Percentiles rank a stretch among this genome's conserved stretches.
phyloP scores from a whole-genome alignment of 2,329 filamentous ascomycete genomes.

The Septoria petroselini region DNA sequence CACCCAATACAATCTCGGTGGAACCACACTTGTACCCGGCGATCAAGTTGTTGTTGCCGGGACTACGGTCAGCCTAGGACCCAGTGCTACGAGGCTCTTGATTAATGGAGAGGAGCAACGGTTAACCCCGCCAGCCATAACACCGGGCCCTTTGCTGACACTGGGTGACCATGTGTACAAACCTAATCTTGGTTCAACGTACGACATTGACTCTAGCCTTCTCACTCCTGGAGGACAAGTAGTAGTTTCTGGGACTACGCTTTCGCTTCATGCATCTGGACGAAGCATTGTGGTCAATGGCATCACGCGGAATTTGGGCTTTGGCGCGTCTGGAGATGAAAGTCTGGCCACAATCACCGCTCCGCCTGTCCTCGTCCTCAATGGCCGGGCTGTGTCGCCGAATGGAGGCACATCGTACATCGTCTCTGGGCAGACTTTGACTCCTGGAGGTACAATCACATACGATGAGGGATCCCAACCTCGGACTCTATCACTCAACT shows the following conservation, averaged over 20 bases:
- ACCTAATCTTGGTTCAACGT: constrained; percentile 37
- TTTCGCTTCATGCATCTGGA: constrained; percentile 42
- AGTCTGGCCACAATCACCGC: constrained; percentile 29
- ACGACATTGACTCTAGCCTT: constrained; percentile 24
- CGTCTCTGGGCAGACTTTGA: constrained; percentile 30
- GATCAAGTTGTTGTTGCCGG: constrained; percentile 41
- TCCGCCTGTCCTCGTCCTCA: constrained; percentile 33
- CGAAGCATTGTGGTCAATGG: constrained; percentile 43
- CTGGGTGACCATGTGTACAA: constrained; percentile 34
- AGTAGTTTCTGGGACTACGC: constrained; percentile 39
- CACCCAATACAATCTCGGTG: constrained; percentile 45
- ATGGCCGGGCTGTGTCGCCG: constrained; percentile 29
- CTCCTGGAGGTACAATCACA: constrained; percentile 30
- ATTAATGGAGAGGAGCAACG: constrained; percentile 40
- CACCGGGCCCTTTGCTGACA: constrained; percentile 34
- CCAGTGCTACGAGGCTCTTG: constrained; percentile 42
- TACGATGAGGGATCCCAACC: constrained; percentile 22
- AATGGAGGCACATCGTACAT: constrained; percentile 33
- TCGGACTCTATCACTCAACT: constrained; percentile 35
- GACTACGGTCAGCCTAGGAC: constrained; percentile 42
- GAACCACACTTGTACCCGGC: constrained; percentile 38
- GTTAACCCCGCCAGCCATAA: constrained; percentile 35
- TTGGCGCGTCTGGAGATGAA: constrained; percentile 8
- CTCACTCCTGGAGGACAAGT: constrained; percentile 38
- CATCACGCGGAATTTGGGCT: constrained; percentile 8